Percentiles rank a stretch among this genome's conserved stretches.
These are phyloP conservation scores for Casuarina cunninghamiana DNA, from an alignment of 306 rosid species.

Conservation along the genomic window DNA sequence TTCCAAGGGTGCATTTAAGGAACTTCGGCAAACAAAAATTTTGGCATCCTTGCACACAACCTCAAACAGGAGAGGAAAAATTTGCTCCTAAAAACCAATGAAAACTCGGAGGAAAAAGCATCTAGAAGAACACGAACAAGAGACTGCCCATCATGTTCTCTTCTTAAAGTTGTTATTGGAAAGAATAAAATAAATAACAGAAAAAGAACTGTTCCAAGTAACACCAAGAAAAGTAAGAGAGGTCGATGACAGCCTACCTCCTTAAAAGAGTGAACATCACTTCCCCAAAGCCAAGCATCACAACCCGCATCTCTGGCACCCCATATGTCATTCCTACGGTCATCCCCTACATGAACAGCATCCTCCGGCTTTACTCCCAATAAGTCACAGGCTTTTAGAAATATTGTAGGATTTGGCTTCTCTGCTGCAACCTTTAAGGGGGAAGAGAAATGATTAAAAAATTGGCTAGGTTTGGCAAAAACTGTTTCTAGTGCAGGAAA, in stretches of 20 bases:
- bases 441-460: constrained; percentile 9
- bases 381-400: constrained; percentile 89
- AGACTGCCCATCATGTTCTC: background rate
- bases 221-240: constrained; percentile 11
- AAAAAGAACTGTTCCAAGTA: background rate
- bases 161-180: background rate
- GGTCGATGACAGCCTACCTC: constrained; percentile 57
- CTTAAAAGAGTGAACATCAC: constrained; percentile 86
- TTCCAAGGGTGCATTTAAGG: too few relatives aligned
- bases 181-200: background rate
- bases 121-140: background rate
- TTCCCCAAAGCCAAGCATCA: constrained; percentile 99
- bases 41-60: too few relatives aligned
- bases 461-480: background rate
- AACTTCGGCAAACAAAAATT: too few relatives aligned
- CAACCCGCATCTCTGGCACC: constrained; percentile 99
- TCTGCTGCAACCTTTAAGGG: constrained; percentile 76
- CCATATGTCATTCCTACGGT: constrained; percentile 94
- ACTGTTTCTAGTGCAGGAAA: background rate
- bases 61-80: background rate
- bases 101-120: background rate
- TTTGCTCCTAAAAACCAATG: background rate
- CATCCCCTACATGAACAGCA: constrained; percentile 93
- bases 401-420: constrained; percentile 98
- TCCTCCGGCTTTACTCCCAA: constrained; percentile 87